phyloP scores from a whole-genome alignment of 2,329 filamentous ascomycete genomes.

The Penicillium sp. region DNA sequence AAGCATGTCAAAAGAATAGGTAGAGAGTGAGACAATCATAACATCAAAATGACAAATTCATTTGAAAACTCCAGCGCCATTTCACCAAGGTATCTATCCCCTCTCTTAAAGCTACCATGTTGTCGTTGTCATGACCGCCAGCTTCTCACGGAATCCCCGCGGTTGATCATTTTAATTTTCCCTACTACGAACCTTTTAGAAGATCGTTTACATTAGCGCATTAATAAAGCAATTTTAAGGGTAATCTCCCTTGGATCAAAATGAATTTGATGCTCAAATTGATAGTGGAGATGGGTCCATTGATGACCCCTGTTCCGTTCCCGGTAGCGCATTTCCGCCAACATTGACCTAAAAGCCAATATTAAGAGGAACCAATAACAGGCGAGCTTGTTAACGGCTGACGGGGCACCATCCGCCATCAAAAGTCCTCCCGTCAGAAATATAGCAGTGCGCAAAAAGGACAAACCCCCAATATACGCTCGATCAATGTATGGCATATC shows the following conservation, averaged over 20 bases:
- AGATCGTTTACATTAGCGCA: too few relatives aligned
- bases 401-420: background rate
- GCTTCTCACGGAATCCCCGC: too few relatives aligned
- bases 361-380: background rate
- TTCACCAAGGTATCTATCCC: background rate
- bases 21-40: background rate
- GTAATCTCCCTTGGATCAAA: too few relatives aligned
- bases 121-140: too few relatives aligned
- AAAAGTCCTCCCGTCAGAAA: too few relatives aligned
- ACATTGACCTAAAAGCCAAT: background rate
- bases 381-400: background rate
- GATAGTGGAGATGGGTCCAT: background rate
- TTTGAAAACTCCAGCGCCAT: background rate
- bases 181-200: fast-evolving
- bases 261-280: background rate
- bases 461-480: background rate
- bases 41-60: background rate
- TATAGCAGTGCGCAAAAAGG: background rate
- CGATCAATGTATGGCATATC: background rate
- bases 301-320: background rate
- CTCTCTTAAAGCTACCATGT: background rate
- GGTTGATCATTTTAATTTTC: background rate
- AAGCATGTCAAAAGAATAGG: background rate
- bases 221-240: background rate
- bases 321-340: background rate